Conservation (phyloP, 371 early-diverging fungal species). For the Choanephora cucurbitarum region DNA sequence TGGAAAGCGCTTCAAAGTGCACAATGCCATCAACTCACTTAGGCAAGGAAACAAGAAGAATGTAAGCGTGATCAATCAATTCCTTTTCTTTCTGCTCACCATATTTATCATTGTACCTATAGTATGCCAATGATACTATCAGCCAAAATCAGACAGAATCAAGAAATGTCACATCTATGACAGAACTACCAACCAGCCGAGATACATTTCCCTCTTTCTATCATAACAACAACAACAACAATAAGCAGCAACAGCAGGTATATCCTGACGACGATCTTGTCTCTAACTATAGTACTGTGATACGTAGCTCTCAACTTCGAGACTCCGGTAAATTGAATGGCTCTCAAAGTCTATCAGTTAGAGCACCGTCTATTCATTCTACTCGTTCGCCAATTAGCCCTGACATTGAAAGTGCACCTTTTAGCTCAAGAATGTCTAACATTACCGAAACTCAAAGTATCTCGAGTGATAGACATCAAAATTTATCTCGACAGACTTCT, state of each 20-base stretch:
- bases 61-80: background rate
- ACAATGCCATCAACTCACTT: constrained; percentile 63
- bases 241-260: constrained; percentile 1
- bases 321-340: background rate
- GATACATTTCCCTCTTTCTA: constrained; percentile 1
- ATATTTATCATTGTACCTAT: background rate
- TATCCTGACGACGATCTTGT: constrained; percentile 35
- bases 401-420: constrained; percentile 20
- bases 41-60: constrained; percentile 29
- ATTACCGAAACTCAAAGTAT: constrained; percentile 13
- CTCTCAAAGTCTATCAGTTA: background rate
- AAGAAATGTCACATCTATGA: constrained; percentile 7
- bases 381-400: background rate
- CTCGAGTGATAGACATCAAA: background rate
- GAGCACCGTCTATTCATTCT: constrained; percentile 18
- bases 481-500: no score
- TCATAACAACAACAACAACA: constrained; percentile 7
- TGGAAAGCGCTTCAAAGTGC: constrained; percentile 71
- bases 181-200: background rate
- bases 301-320: constrained; percentile 19
- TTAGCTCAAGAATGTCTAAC: constrained; percentile 10
- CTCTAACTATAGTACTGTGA: constrained; percentile 34
- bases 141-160: constrained; percentile 2
- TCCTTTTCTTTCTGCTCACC: background rate
- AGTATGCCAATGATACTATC: background rate